Conservation (phyloP, 148 eudicot species). For the Fagopyrum homotropicum region DNA sequence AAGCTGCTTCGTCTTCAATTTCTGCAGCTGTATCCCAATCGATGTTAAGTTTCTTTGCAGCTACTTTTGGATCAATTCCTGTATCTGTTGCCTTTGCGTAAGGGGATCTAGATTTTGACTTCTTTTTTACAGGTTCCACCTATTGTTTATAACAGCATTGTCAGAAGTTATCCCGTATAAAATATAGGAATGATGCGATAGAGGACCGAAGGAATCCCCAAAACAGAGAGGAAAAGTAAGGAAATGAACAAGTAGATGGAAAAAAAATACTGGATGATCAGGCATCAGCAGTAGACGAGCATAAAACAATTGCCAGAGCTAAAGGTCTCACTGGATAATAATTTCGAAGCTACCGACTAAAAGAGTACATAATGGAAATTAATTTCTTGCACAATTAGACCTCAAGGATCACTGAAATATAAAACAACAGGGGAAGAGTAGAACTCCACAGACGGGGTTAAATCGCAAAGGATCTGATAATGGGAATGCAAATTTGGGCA, state of each 20-base stretch:
- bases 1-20: conserved; percentile 40
- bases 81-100: conserved; percentile 90
- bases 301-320: not conserved
- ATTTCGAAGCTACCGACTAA: not conserved
- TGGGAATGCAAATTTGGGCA: not conserved
- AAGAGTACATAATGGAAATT: not conserved
- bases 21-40: conserved; percentile 99
- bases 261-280: not conserved
- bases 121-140: conserved; percentile 55
- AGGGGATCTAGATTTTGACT: conserved; percentile 48
- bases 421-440: not conserved
- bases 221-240: not conserved
- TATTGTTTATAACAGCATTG: conserved; percentile 9
- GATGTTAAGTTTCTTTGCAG: conserved; percentile 76
- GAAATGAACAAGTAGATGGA: not conserved
- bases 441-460: not conserved
- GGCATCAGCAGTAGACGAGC: not conserved
- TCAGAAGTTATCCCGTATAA: not conserved
- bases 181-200: not conserved
- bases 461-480: not conserved
- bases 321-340: conserved; percentile 2
- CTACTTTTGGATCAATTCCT: conserved; percentile 73
- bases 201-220: not conserved
- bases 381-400: not conserved
- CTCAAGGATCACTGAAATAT: not conserved